These are phyloP conservation scores for Senna siamea DNA, from an alignment of 306 rosid genomes.

Conservation along the genomic window DNA sequence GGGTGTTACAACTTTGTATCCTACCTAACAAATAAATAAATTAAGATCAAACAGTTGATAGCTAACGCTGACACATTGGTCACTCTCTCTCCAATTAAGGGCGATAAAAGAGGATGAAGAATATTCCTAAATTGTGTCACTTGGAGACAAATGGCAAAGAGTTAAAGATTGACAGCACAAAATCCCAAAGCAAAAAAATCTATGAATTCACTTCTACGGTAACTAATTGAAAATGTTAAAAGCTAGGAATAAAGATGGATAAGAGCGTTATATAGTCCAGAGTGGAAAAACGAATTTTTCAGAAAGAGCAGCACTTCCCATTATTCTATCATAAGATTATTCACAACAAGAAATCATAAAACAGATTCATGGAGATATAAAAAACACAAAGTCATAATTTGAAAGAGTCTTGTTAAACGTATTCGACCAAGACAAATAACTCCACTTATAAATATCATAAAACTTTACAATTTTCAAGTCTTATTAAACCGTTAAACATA, in stretches of 20 bases:
- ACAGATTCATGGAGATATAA: neutral
- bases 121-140: neutral
- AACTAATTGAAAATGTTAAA: no score
- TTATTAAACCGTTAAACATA: slow-evolving; percentile 38
- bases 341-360: slow-evolving; percentile 1
- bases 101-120: neutral
- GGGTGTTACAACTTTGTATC: slow-evolving; percentile 84
- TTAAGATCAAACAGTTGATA: slow-evolving; percentile 15
- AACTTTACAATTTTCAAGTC: slow-evolving; percentile 16
- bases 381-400: neutral
- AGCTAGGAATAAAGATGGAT: no score
- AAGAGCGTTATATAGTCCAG: no score
- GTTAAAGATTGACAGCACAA: slow-evolving; percentile 20
- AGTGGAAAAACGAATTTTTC: no score
- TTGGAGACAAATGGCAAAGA: slow-evolving; percentile 7
- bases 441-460: slow-evolving; percentile 19
- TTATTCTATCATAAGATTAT: neutral
- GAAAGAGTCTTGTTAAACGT: neutral
- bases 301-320: neutral
- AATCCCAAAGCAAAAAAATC: neutral
- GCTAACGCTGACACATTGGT: neutral
- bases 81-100: neutral
- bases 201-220: no score
- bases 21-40: slow-evolving; percentile 73
- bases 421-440: slow-evolving; percentile 32